Conservation (phyloP, 2,329 filamentous ascomycete genomes). For the Aspergillus vadensis region DNA sequence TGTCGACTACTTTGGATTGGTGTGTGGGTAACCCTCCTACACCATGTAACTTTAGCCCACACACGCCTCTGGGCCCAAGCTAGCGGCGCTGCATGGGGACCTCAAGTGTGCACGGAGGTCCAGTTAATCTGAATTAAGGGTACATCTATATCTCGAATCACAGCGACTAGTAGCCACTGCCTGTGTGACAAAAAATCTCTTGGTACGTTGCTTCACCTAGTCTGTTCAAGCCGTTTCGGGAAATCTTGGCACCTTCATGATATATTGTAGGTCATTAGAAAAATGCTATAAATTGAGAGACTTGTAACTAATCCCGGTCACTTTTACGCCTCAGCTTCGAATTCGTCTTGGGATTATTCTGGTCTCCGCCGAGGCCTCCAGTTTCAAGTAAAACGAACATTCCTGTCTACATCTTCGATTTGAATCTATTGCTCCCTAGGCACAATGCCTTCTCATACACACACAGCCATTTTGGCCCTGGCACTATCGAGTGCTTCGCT, state of each 20-base stretch:
- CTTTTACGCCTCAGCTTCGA: neutral
- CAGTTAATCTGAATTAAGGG: neutral
- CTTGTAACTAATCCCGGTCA: too few relatives aligned
- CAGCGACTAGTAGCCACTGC: neutral
- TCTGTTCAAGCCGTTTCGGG: neutral
- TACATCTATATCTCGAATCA: neutral
- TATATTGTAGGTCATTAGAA: too few relatives aligned
- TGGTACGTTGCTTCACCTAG: neutral
- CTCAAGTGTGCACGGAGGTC: neutral
- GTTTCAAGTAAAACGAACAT: neutral
- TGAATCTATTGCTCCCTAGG: neutral
- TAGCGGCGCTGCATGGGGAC: too few relatives aligned
- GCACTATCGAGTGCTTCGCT: neutral
- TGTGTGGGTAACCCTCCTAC: neutral
- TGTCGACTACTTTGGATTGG: neutral
- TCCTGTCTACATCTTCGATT: neutral
- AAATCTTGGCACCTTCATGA: neutral
- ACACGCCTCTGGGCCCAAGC: neutral
- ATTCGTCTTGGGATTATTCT: neutral
- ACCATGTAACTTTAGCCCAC: neutral
- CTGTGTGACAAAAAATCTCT: neutral
- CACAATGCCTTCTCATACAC: neutral
- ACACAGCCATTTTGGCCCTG: neutral
- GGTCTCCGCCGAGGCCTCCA: neutral
- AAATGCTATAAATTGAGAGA: neutral